Evolutionary conservation across 352 stramenopile species (phyloP).

Genomic region (Pythium vanterpoolii): DNA sequence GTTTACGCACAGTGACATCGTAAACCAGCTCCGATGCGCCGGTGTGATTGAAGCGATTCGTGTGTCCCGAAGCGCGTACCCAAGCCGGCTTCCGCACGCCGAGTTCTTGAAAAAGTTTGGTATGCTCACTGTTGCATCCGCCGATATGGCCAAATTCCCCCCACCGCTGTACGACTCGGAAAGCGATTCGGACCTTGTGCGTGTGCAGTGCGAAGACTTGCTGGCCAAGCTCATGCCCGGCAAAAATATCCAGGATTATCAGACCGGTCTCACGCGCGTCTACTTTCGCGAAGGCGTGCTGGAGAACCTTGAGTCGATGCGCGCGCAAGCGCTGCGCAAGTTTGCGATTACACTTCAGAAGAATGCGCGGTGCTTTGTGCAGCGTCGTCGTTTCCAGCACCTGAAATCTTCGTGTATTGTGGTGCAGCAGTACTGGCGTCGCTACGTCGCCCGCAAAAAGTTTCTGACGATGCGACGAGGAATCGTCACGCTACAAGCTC

Average conservation of each 20-base stretch:
- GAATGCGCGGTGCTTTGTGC: slow-evolving; percentile 61
- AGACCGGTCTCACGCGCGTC: slow-evolving; percentile 79
- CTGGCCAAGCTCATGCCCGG: slow-evolving; percentile 64
- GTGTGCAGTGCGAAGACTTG: slow-evolving; percentile 60
- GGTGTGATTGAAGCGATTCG: slow-evolving; percentile 87
- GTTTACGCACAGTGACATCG: slow-evolving; percentile 70
- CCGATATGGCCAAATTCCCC: slow-evolving; percentile 20
- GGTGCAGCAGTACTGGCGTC: slow-evolving; percentile 76
- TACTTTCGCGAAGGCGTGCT: slow-evolving; percentile 86
- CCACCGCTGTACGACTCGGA: slow-evolving; percentile 34
- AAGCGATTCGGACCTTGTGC: slow-evolving; percentile 47
- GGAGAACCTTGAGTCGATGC: slow-evolving; percentile 75
- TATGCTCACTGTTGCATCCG: slow-evolving; percentile 28
- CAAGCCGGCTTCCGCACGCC: slow-evolving; percentile 68
- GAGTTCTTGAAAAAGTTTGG: slow-evolving; percentile 84
- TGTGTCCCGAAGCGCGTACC: slow-evolving; percentile 83
- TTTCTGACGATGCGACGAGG: slow-evolving; percentile 51
- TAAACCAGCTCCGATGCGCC: slow-evolving; percentile 80
- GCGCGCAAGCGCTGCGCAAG: slow-evolving; percentile 64
- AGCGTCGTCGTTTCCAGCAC: slow-evolving; percentile 46
- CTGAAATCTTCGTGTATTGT: slow-evolving; percentile 45
- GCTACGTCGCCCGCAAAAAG: slow-evolving; percentile 55
- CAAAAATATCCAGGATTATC: slow-evolving; percentile 80
- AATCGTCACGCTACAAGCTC: slow-evolving; percentile 58
- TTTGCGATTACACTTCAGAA: slow-evolving; percentile 77